Conservation (phyloP, 179 eudicot genomes). For the Beta lomatogona region DNA sequence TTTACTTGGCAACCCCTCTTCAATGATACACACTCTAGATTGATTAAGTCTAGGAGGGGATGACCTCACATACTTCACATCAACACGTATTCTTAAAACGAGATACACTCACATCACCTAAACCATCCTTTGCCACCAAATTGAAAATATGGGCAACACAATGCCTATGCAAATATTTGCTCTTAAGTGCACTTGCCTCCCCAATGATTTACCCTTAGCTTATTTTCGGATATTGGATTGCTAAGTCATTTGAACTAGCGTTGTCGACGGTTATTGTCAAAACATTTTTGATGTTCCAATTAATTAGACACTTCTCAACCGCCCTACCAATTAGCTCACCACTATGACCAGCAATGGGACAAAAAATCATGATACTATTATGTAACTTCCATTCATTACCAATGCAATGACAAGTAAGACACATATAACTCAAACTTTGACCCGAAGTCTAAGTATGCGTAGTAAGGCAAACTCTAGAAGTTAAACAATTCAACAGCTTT, state of each 20-base stretch:
- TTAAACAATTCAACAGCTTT: neutral
- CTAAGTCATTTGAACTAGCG: neutral
- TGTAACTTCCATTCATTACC: constrained; percentile 6
- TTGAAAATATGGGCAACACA: neutral
- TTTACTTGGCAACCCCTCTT: neutral
- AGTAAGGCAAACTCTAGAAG: constrained; percentile 1
- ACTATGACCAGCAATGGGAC: neutral
- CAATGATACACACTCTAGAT: neutral
- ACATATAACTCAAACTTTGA: neutral
- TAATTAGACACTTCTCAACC: too few species aligned
- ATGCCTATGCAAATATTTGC: neutral
- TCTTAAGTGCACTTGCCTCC: neutral
- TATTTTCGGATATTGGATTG: neutral
- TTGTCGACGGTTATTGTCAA: neutral
- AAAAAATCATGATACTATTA: neutral
- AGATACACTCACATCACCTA: neutral
- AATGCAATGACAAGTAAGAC: neutral
- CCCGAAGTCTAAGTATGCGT: neutral
- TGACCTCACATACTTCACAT: neutral
- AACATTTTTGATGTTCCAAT: too few species aligned
- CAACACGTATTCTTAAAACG: neutral
- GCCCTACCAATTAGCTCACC: neutral
- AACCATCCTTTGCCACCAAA: neutral
- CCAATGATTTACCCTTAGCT: too few species aligned
- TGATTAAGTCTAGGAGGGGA: neutral